Evolutionary conservation across 2,329 filamentous ascomycete species (phyloP), one percentile per base, ranked within the genome.

Genomic region (Beauveria australis): DNA sequence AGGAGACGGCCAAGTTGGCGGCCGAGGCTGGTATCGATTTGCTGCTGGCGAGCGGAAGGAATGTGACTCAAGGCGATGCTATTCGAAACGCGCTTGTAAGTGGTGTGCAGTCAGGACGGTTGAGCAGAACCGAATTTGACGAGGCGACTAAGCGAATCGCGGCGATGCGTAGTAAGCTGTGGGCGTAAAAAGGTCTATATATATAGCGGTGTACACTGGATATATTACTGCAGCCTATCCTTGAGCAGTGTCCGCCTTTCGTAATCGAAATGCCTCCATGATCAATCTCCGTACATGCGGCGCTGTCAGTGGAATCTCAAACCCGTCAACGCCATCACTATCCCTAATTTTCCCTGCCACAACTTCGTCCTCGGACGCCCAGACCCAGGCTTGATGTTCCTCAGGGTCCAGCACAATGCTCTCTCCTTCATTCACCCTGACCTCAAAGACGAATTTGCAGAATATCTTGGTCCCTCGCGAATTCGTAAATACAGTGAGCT

Each of bases 331-430:
- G 28, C 58, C 58, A 40, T 54, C 47, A 3, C 1, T 41, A 30
- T 68, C 69, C n/a, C 62, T 69, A 9, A 66, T 61, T 59, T 44
- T 67, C 62, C 70, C 66, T 7, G n/a, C 63, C 62, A 54, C 61
- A 6, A 73, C 69, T 64, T 77, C 74, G 18, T 72, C 72, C 67
- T 76, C 72, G 0, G 69, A 68, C 10, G 71, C 75, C 76, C 76
- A 78, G 12, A 72, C 65, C 59, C 63, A 77, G 22, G 68, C 70
- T 67, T 73, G 70, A 63, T 78, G 76, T 69, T 78, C 76, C n/a
- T 72, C 68, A 2, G 74, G 71, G 60, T 78, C 74, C 44, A 75
- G 64, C 62, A 60, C 67, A 26, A 78, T 73, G 7, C 65, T 64
- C 12, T 44, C 62, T 1, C 41, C 62, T 9, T 62, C 62, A 24